Evolutionary conservation across 2,329 filamentous ascomycete species (phyloP).

Genomic region (Paecilomyces dactylethromorphus): DNA sequence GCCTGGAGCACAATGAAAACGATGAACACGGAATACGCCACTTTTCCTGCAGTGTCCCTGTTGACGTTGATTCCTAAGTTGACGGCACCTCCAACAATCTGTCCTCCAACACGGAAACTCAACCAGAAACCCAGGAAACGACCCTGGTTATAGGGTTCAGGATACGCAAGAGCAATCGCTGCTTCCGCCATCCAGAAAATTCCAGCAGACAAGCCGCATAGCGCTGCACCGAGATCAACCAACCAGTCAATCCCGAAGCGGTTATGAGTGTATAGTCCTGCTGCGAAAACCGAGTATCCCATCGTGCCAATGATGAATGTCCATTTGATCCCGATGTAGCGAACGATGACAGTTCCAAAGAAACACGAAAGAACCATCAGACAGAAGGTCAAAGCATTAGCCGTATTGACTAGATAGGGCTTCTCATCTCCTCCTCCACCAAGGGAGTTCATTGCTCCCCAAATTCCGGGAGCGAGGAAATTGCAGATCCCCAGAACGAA

Average conservation of each 20-base stretch:
- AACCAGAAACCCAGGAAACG: slow-evolving; percentile 64
- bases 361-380: slow-evolving; percentile 67
- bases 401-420: slow-evolving; percentile 62
- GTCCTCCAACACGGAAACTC: slow-evolving; percentile 53
- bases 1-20: slow-evolving; percentile 67
- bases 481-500: slow-evolving; percentile 65
- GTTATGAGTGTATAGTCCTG: slow-evolving; percentile 66
- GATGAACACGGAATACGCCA: slow-evolving; percentile 63
- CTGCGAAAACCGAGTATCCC: slow-evolving; percentile 65
- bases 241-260: slow-evolving; percentile 64
- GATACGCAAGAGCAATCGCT: slow-evolving; percentile 66
- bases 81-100: slow-evolving; percentile 66
- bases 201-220: slow-evolving; percentile 64
- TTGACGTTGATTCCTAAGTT: slow-evolving; percentile 61
- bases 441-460: slow-evolving; percentile 67
- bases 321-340: slow-evolving; percentile 63
- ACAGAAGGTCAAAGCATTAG: slow-evolving; percentile 65
- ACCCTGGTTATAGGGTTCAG: slow-evolving; percentile 62
- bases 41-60: slow-evolving; percentile 53
- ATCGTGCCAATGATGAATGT: slow-evolving; percentile 65
- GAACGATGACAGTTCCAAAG: slow-evolving; percentile 58
- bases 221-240: slow-evolving; percentile 59
- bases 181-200: slow-evolving; percentile 72
- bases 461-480: slow-evolving; percentile 64
- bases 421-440: slow-evolving; percentile 61